Base-by-base conservation (phyloP, 2,329 filamentous ascomycete genomes). In the Diplodia scrobiculata region DNA sequence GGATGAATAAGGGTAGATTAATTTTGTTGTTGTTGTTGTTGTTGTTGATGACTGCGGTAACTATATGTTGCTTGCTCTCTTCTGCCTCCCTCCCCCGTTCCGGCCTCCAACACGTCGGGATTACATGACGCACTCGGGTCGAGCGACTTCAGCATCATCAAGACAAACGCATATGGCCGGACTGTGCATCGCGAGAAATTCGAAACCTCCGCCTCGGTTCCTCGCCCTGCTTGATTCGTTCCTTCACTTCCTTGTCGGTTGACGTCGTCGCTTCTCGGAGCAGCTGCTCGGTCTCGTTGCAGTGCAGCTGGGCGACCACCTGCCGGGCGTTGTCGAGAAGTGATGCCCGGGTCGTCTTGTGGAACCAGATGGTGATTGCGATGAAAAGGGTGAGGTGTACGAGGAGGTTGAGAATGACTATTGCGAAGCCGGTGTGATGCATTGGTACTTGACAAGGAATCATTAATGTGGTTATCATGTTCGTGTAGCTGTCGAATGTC, bases 291-390 rank as follows among this genome's bases (percentile, higher is more conserved):
- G 38, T 60, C 1, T 47, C 38, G 0, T 3, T 10, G 0, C 21
- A 34, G 0, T 47, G 17, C 13, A 60, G 25, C 25, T 48, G 55
- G 5, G 55, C 36, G 2, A 60, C 55, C 7, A 21, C 21, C n/a
- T 60, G 55, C 55, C 55, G 48, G 7, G 55, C 6, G 19, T 60
- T 60, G 38, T 48, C 48, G 5, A 60, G 38, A 9, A 60, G 41
- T 0, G 38, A 47, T 5, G 29, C 21, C 10, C n/a, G 11, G 0
- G 55, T 60, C 3, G 11, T 11, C 9, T 14, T 27, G 38, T 25
- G 5, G 25, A 60, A 60, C 55, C 38, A 48, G 2, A 47, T 9
- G 0, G 27, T 2, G 5, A 14, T 25, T 0, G 5, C 9, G 3
- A 41, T 5, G 38, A 60, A 19, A 5, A 60, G 27, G 0, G 2